Base-by-base conservation (phyloP, 2,329 filamentous ascomycete species). In the Catunica adiposa region DNA sequence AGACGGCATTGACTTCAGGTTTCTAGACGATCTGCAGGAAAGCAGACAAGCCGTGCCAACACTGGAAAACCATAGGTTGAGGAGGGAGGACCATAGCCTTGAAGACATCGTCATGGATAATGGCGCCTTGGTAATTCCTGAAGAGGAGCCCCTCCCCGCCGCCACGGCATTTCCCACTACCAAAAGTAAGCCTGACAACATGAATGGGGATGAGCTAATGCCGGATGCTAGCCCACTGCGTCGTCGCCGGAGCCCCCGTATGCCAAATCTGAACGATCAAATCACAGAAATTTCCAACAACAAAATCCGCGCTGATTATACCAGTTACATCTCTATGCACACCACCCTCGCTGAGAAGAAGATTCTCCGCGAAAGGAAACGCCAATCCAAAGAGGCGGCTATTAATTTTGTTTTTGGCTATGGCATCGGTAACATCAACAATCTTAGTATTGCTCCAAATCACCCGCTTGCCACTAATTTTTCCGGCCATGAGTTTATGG, bases 301-400 rank as follows among this genome's bases (percentile, higher is more conserved):
- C 62, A 29, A 62, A 66, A 56, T 61, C 23, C 42, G 46, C 14
- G 22, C 60, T 11, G 65, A 68, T 53, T 63, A 74, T 51, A 68
- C 60, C 1, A 62, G 72, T 42, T 78, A 78, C 56, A 58, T 70
- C 6, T 59, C 65, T 9, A 83, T 81, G 60, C 89, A 86, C 78
- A 61, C 66, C 26, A 23, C 50, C 11, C 22, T 56, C 2, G 64
- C 61, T 17, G 60, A 59, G 40, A 63, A 59, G 55, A 67, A 66
- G 54, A 59, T 56, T 55, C 62, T 46, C 2, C 57, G 56, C 20
- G 47, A 62, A 63, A 34, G 66, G 66, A 0, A 50, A 57, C 9
- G 61, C 64, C 2, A 68, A 71, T 60, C 69, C 73, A n/a, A 71
- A 64, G 57, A 68, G 65, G 55, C 66, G 44, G 69, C 68, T 7